Conservation (phyloP, 2,329 filamentous ascomycete genomes). For the Gliomastix tumulicola region DNA sequence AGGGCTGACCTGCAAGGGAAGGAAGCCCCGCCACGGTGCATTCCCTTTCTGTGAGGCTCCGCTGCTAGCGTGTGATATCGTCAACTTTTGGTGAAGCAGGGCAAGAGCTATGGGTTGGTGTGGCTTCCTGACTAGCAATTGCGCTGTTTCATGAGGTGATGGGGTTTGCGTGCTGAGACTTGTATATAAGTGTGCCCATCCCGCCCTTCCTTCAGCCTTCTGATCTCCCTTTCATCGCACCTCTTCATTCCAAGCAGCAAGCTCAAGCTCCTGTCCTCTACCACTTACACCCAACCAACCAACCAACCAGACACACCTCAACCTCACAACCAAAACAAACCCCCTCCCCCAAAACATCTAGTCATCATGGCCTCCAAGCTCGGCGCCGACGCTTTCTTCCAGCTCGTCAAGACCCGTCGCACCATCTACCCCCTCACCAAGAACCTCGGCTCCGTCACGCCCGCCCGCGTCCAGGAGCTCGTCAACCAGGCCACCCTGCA, state of each 20-base stretch:
- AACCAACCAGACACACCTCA: neutral
- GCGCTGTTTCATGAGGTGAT: too few species aligned
- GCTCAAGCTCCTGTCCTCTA: neutral
- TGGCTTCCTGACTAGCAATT: too few species aligned
- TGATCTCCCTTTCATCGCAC: too few species aligned
- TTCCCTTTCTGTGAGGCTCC: too few species aligned
- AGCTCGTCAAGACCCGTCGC: conserved; percentile 61
- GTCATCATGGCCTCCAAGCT: conserved; percentile 31
- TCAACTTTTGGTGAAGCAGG: too few species aligned
- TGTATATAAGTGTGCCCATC: too few species aligned
- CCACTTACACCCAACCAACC: neutral
- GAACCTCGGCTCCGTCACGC: conserved; percentile 38
- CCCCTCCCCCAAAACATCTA: conserved; percentile 3
- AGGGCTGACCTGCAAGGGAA: too few species aligned
- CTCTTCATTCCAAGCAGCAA: neutral
- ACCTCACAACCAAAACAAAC: conserved; percentile 2
- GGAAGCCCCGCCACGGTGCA: too few species aligned
- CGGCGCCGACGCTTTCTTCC: conserved; percentile 47
- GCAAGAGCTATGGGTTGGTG: too few species aligned
- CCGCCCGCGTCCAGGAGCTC: conserved; percentile 56
- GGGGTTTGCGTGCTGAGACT: too few species aligned
- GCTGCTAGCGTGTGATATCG: too few species aligned
- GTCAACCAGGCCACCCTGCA: conserved; percentile 57
- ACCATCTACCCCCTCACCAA: conserved; percentile 63
- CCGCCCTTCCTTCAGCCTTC: too few species aligned